Conservation (phyloP, 257 asterid genomes). For the Solanum pinnatisectum region DNA sequence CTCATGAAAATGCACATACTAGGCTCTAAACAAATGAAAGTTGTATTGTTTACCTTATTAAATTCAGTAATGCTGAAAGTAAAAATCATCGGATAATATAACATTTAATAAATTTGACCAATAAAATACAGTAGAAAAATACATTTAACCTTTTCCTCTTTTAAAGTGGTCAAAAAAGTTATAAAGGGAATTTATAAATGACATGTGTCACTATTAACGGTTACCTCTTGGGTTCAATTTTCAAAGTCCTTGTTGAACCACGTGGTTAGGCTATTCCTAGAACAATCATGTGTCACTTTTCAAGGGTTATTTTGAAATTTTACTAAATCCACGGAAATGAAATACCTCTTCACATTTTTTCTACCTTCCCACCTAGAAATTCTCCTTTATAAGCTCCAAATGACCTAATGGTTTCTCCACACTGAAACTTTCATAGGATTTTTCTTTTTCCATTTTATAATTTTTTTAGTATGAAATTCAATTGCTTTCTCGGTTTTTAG, state of each 20-base stretch:
- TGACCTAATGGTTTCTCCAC: neutral
- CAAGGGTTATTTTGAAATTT: conserved; percentile 29
- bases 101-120: neutral
- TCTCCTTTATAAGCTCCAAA: neutral
- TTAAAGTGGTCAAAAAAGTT: no score
- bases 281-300: neutral
- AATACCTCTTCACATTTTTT: neutral
- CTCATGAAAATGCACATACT: no score
- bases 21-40: no score
- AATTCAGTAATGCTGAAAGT: neutral
- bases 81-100: no score
- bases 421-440: no score
- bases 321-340: neutral
- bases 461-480: neutral
- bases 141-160: no score
- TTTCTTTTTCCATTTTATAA: no score
- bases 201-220: conserved; percentile 2
- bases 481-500: neutral
- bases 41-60: no score
- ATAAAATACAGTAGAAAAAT: no score
- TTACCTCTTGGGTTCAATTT: no score
- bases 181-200: neutral
- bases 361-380: neutral
- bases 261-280: no score
- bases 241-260: no score